Conservation (phyloP, 2,329 filamentous ascomycete genomes). For the Claviceps sp. region DNA sequence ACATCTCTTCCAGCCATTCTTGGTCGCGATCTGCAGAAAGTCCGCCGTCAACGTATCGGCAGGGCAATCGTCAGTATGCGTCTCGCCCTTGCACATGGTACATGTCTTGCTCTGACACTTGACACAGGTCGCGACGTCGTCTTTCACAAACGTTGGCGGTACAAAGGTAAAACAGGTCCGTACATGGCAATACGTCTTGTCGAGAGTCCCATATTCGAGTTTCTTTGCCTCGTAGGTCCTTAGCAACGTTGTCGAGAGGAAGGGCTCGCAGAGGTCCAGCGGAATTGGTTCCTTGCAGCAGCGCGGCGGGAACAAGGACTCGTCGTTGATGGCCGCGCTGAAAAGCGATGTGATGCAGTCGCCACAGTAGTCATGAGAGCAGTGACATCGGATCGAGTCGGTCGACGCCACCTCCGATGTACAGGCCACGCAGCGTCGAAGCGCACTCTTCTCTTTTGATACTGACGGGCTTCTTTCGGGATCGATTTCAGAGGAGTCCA, state of each 20-base stretch:
- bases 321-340: conserved; percentile 28
- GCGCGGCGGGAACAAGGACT: conserved; percentile 39
- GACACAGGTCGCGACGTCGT: conserved; percentile 26
- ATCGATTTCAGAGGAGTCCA: too few species aligned
- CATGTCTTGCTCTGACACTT: conserved; percentile 34
- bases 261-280: conserved; percentile 16
- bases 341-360: conserved; percentile 34
- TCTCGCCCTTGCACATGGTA: conserved; percentile 30
- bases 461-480: too few species aligned
- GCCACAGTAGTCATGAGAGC: conserved; percentile 36
- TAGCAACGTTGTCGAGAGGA: conserved; percentile 23
- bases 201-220: conserved; percentile 31
- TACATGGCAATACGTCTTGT: conserved; percentile 38
- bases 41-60: conserved; percentile 26
- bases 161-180: conserved; percentile 34
- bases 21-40: conserved; percentile 25
- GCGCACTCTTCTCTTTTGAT: too few species aligned
- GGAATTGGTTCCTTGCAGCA: conserved; percentile 35
- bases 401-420: background rate
- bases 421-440: conserved; percentile 1
- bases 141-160: conserved; percentile 15
- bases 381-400: conserved; percentile 1
- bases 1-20: conserved; percentile 39
- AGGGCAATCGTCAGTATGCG: conserved; percentile 35
- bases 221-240: conserved; percentile 28